A percentile compares a stretch with the other conserved stretches of the same genome.
Evolutionary conservation across 495 filamentous ascomycete genomes (phyloP).

Genomic region (Neurospora hispaniola): DNA sequence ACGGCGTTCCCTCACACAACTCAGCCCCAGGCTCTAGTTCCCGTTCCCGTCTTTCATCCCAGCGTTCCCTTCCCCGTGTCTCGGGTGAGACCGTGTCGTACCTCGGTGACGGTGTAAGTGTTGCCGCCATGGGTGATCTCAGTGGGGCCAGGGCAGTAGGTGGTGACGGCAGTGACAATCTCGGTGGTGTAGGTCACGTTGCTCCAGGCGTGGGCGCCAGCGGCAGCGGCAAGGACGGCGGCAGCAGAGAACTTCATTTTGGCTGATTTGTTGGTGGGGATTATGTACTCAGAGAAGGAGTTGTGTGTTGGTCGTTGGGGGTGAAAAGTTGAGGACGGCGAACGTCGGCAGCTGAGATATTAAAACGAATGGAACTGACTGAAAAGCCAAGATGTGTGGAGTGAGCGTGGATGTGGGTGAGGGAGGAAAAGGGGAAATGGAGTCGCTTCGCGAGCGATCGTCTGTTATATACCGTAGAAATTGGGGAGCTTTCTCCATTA

Average conservation of each 20-base stretch:
- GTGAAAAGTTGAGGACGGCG: conserved; percentile 1
- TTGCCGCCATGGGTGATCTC: conserved; percentile 52
- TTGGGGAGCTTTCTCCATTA: not conserved
- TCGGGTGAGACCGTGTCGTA: conserved; percentile 11
- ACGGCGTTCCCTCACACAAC: not conserved
- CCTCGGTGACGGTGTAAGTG: conserved; percentile 74
- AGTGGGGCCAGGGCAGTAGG: conserved; percentile 76
- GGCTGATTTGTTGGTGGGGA: conserved; percentile 39
- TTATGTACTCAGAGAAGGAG: conserved; percentile 30
- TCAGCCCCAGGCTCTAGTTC: not conserved
- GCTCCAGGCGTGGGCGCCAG: conserved; percentile 46
- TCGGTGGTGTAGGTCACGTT: conserved; percentile 57
- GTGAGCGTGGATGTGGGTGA: conserved; percentile 40
- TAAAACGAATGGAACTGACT: conserved; percentile 52
- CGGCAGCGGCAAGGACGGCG: conserved; percentile 49
- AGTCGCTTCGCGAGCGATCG: conserved; percentile 15
- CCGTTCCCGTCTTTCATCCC: not conserved
- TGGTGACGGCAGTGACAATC: conserved; percentile 69
- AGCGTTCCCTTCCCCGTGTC: not conserved
- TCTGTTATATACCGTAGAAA: conserved; percentile 28
- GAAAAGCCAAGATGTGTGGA: conserved; percentile 40
- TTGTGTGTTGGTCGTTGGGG: conserved; percentile 15
- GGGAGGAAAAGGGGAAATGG: conserved; percentile 22
- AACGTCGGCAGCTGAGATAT: conserved; percentile 2
- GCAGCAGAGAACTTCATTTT: conserved; percentile 78